Base-by-base conservation (phyloP, 768 basidiomycete genomes). In the Leucocoprinus birnbaumii region DNA sequence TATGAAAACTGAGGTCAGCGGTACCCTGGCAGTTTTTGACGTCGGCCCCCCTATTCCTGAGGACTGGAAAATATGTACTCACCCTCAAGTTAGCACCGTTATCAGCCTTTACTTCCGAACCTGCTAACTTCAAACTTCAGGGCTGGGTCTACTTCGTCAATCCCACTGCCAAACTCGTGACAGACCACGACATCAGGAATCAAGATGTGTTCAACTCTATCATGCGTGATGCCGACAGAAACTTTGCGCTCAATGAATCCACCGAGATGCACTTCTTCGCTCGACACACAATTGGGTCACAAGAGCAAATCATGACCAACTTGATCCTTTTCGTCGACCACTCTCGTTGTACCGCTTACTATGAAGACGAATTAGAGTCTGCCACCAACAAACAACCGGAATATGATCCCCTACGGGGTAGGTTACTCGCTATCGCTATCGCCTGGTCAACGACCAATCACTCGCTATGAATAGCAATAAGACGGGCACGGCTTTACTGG, bases 61-160 rank as follows among this genome's bases (percentile, higher is more conserved):
- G 6, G 68, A 62, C 9, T 80, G 79, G 79, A 65, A 59, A 5
- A 61, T 73, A 11, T 74, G 74, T 52, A 68, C 74, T 19, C 79
- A 82, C 44, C 68, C 71, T 37, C 68, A 71, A 58, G 73, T 71
- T 52, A 25, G 64, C 43, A 26, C 11, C 26, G 34, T 26, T 31
- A 25, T 24, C 47, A 21, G 38, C 31, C 6, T 31, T 11, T 31
- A 21, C 9, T 46, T 13, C 48, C 21, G 24, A 41, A 14, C 16
- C 35, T 37, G 48, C 37, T 48, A 25, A 53, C 13, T 3, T 41
- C 13, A 16, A 13, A 44, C 67, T 66, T 19, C 63, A 78, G 70
- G 80, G 81, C 22, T 81, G 74, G 71, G 62, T 82, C 11, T 83
- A 84, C 62, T 83, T 80, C 63, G 65, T 67, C 56, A 76, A 78